Base-by-base conservation (phyloP, 1,139 yeast genomes). In the Taphrina sp. region DNA sequence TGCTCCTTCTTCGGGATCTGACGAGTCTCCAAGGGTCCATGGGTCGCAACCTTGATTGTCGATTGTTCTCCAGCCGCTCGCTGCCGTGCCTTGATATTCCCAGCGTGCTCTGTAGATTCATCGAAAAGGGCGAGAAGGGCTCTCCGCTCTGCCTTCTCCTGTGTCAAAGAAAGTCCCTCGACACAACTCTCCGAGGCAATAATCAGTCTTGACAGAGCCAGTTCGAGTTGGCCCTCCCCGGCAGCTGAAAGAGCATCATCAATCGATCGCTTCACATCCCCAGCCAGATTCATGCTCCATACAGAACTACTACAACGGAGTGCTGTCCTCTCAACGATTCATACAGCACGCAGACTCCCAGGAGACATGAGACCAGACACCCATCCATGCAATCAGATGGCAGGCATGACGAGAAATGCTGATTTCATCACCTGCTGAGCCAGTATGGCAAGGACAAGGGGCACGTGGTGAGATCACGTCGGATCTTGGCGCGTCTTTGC, bases 41-140 rank as follows among this genome's bases (percentile, higher is more conserved):
- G 12, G 31, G 7, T 12, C 31, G 12, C 31, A 26, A 26, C 31
- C 7, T 12, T 7, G 7, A 26, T 12, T 12, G 12, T 12, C 10
- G 31, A 34, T 16, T 31, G 46, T 20, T 7, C 20, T 5, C n/a
- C 41, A 10, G 29, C 34, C 10, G 17, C 26, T 14, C 19, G 35
- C 24, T 39, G 47, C 7, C 37, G 24, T n/a, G 51, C 37, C 24
- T 59, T 57, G n/a, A 59, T 19, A 16, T 37, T 31, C 45, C 58
- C 58, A 2, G 61, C 61, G 5, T 51, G 38, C 14, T 56, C 41
- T 8, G 59, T 34, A 3, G 57, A 58, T 14, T 35, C 42, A n/a
- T 26, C 47, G 19, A 58, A 57, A 31, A 33, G 45, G 22, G 37
- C 34, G 17, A 39, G 17, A 14, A 53, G 29, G 8, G 28, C n/a